These are phyloP conservation scores for Acer yangbiense DNA, from an alignment of 345 rosid genomes.

Conservation along the genomic window DNA sequence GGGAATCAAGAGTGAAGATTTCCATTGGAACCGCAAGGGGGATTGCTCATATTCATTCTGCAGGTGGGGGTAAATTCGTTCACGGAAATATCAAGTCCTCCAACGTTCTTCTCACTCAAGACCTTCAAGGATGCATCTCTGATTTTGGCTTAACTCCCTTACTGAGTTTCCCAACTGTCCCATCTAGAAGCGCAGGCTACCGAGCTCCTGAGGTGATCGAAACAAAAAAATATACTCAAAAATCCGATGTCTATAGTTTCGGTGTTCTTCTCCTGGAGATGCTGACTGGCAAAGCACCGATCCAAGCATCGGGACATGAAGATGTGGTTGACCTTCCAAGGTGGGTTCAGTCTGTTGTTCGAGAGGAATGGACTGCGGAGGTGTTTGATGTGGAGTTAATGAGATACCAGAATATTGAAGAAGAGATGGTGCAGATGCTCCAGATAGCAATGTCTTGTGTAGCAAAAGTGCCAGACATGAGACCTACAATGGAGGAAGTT, in stretches of 20 bases:
- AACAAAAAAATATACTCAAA: slow-evolving; percentile 56
- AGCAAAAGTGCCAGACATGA: slow-evolving; percentile 58
- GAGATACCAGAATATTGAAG: slow-evolving; percentile 66
- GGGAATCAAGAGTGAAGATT: slow-evolving; percentile 77
- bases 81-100: slow-evolving; percentile 87
- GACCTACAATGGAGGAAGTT: slow-evolving; percentile 81
- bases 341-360: slow-evolving; percentile 89
- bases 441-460: slow-evolving; percentile 92
- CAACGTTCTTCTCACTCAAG: slow-evolving; percentile 66
- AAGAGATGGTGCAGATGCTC: slow-evolving; percentile 94
- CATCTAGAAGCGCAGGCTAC: slow-evolving; percentile 71
- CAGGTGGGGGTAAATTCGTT: slow-evolving; percentile 55
- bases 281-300: slow-evolving; percentile 86
- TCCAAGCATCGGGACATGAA: slow-evolving; percentile 57
- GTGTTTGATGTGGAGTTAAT: slow-evolving; percentile 83
- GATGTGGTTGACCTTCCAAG: slow-evolving; percentile 76
- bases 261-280: slow-evolving; percentile 84
- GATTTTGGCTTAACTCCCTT: slow-evolving; percentile 73
- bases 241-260: slow-evolving; percentile 79
- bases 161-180: slow-evolving; percentile 53
- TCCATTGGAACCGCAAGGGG: slow-evolving; percentile 76
- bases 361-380: slow-evolving; percentile 95
- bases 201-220: slow-evolving; percentile 77
- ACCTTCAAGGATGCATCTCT: slow-evolving; percentile 57
- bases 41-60: slow-evolving; percentile 68